Percentiles rank a stretch among this genome's conserved stretches.
Conservation (phyloP, 345 rosid species). For the Populus alba region DNA sequence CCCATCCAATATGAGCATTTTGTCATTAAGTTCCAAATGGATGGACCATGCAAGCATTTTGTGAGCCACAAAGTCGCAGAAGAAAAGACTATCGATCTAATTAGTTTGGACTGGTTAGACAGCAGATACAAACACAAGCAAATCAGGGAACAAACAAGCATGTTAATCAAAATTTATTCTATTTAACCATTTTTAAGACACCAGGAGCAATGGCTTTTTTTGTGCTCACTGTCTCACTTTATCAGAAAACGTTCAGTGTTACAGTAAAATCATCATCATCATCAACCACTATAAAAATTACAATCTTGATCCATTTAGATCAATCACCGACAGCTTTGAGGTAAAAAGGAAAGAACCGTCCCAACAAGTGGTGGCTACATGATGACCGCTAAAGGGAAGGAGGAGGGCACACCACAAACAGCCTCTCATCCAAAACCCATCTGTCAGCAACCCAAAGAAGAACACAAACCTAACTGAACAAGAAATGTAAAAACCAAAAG, state of each 20-base stretch:
- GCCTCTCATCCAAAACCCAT: conserved; percentile 71
- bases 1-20: not conserved
- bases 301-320: conserved; percentile 27
- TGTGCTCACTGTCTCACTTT: not conserved
- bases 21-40: not conserved
- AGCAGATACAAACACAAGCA: not conserved
- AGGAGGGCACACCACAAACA: conserved; percentile 70
- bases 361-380: not conserved
- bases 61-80: not conserved
- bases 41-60: not conserved
- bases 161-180: not conserved
- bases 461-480: conserved; percentile 1
- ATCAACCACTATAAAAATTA: conserved; percentile 5
- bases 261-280: conserved; percentile 7
- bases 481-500: not conserved
- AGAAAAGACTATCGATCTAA: not conserved
- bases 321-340: conserved; percentile 8
- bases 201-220: not conserved
- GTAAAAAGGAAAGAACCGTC: not conserved
- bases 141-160: not conserved
- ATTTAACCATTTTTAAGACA: not conserved
- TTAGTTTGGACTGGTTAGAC: not conserved
- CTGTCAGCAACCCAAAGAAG: conserved; percentile 6
- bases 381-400: conserved; percentile 38
- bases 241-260: conserved; percentile 4